phyloP scores from a whole-genome alignment of 106 monocot species.

The Dendrobium nobile region DNA sequence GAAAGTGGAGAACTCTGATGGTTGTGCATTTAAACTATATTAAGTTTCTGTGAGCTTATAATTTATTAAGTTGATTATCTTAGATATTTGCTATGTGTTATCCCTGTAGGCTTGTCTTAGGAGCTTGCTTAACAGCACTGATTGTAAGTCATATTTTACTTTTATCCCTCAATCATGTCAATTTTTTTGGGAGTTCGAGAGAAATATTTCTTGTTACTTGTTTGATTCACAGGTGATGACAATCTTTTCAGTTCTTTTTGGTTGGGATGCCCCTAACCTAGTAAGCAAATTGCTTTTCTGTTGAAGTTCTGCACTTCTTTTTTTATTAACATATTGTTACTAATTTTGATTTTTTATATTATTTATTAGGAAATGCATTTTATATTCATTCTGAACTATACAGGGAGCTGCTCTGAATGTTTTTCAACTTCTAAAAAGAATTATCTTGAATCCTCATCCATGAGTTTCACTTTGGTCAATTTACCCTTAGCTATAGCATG shows the following conservation, averaged over 20 bases:
- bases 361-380: background rate
- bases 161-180: background rate
- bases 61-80: too few species aligned
- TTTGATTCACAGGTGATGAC: constrained; percentile 79
- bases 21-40: too few species aligned
- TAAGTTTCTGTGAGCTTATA: too few species aligned
- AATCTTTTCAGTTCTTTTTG: constrained; percentile 72
- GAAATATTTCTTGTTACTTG: background rate
- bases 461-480: background rate
- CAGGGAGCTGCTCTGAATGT: background rate
- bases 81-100: constrained; percentile 97
- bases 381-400: background rate
- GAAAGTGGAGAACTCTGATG: too few species aligned
- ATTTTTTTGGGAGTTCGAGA: constrained; percentile 6
- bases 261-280: constrained; percentile 98
- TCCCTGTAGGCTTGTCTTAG: constrained; percentile 80
- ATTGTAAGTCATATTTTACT: constrained; percentile 53
- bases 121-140: constrained; percentile 67
- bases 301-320: background rate
- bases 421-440: background rate
- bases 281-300: constrained; percentile 31
- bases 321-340: background rate
- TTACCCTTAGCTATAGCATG: background rate
- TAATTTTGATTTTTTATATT: background rate
- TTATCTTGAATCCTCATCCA: background rate